These are phyloP conservation scores for Suhomyces anneliseae DNA, from an alignment of 1,139 yeast genomes.

Conservation along the genomic window DNA sequence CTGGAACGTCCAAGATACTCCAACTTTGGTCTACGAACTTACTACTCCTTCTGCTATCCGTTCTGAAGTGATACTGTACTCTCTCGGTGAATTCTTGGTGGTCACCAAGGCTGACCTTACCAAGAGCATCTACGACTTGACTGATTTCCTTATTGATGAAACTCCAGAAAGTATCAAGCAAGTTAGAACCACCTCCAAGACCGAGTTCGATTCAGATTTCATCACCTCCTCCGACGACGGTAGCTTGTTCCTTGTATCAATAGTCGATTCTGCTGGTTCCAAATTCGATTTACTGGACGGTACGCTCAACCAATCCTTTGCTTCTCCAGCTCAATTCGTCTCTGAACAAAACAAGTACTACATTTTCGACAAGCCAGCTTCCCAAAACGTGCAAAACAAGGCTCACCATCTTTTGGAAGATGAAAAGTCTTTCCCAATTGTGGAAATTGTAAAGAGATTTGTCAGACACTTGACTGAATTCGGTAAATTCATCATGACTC, in stretches of 20 bases:
- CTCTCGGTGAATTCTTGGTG: conserved; percentile 21
- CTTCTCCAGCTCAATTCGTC: conserved; percentile 6
- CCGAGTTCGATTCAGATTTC: conserved; percentile 3
- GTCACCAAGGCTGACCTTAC: conserved; percentile 12
- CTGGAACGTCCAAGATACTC: conserved; percentile 7
- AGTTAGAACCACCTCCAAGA: conserved; percentile 7
- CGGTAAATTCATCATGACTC: conserved; percentile 27
- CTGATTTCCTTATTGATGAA: conserved; percentile 26
- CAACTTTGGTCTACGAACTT: conserved; percentile 1
- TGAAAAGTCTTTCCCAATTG: conserved; percentile 13
- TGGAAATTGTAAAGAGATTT: conserved; percentile 23
- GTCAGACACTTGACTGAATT: conserved; percentile 38
- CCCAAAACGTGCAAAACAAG: conserved; percentile 27
- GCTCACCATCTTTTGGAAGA: conserved; percentile 36
- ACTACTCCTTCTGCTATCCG: background rate
- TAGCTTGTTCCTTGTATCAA: conserved; percentile 8
- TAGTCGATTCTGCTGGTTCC: conserved; percentile 8
- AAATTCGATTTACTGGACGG: conserved; percentile 15
- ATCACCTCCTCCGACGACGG: conserved; percentile 12
- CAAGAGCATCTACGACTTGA: conserved; percentile 28
- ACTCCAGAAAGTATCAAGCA: conserved; percentile 20
- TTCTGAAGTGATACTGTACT: conserved; percentile 13
- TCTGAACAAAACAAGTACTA: conserved; percentile 11
- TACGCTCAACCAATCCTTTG: conserved; percentile 6
- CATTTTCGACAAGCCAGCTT: conserved; percentile 34